These are phyloP conservation scores for Raddia distichophylla DNA, from an alignment of 176 grass and related monocot species.

Conservation along the genomic window DNA sequence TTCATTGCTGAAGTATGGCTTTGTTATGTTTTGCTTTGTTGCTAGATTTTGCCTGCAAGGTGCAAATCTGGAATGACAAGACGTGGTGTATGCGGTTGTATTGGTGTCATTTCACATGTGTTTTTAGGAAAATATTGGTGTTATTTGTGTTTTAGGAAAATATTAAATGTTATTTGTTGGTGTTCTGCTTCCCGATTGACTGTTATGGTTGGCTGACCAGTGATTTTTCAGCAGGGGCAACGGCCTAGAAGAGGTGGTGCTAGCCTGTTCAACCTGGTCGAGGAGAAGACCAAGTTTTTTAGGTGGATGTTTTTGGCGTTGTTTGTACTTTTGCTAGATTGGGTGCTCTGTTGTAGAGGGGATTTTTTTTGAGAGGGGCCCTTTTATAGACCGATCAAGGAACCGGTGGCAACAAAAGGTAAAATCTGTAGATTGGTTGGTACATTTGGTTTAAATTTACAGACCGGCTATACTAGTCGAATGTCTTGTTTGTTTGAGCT, in stretches of 20 bases:
- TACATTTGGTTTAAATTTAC: background rate
- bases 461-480: background rate
- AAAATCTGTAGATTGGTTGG: background rate
- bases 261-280: background rate
- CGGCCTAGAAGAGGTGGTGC: too few species aligned
- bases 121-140: too few species aligned
- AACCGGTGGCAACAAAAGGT: background rate
- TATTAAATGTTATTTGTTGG: too few species aligned
- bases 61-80: background rate
- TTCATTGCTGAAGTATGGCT: background rate
- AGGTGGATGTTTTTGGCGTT: background rate
- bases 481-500: too few species aligned
- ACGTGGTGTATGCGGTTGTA: background rate
- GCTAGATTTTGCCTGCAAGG: background rate
- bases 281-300: background rate
- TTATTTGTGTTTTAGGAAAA: too few species aligned
- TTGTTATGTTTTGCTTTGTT: background rate
- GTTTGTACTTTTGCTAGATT: slow-evolving; percentile 8
- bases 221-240: background rate
- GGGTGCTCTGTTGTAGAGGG: background rate
- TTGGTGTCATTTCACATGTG: too few species aligned
- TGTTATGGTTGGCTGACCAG: background rate
- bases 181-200: background rate
- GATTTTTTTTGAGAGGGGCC: background rate
- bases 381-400: background rate